Conservation (phyloP, 1,284 basidiomycete species). For the Melampsora abietis-canadensis region DNA sequence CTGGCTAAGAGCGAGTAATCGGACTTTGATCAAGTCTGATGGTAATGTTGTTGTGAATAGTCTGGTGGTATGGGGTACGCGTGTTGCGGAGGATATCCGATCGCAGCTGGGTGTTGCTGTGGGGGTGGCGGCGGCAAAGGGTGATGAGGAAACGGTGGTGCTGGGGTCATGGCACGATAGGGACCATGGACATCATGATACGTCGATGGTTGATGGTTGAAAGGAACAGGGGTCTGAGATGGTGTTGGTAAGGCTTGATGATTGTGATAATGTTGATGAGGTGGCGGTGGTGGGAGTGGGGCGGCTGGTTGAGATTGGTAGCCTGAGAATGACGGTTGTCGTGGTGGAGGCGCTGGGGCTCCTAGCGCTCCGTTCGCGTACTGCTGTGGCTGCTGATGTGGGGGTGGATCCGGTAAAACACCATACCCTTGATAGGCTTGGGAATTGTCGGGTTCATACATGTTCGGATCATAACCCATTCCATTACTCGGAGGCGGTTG, state of each 20-base stretch:
- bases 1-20: too few relatives aligned
- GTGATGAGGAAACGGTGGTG: conserved; percentile 11
- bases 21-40: neutral
- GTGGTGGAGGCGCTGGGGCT: conserved; percentile 10
- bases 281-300: conserved; percentile 8
- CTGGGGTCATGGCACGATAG: neutral
- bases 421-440: neutral
- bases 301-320: conserved; percentile 8
- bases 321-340: neutral
- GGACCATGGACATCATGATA: conserved; percentile 17
- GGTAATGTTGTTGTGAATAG: neutral
- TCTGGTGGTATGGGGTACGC: neutral
- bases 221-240: conserved; percentile 1
- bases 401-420: conserved; percentile 6
- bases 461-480: conserved; percentile 5
- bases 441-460: neutral
- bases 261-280: conserved; percentile 14
- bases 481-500: conserved; percentile 15
- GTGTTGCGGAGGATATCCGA: conserved; percentile 1
- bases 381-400: conserved; percentile 19
- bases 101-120: conserved; percentile 12
- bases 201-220: neutral
- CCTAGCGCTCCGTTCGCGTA: neutral
- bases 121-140: conserved; percentile 21
- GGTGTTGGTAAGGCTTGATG: conserved; percentile 6